Evolutionary conservation across 148 eudicot species (phyloP), one percentile per base, ranked within the genome.

Genomic region (Silene latifolia): DNA sequence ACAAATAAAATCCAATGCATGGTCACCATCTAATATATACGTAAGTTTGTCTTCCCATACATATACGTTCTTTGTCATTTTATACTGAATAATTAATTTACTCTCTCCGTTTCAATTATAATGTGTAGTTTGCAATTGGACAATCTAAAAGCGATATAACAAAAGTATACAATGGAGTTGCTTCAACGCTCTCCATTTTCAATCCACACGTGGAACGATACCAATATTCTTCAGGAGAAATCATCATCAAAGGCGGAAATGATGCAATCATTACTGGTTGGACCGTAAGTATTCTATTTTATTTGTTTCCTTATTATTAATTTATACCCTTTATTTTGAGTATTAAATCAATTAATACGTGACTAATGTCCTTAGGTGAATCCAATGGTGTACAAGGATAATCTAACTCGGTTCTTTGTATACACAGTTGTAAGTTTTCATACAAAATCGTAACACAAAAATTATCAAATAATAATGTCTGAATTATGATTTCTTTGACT

Each of bases 221-320:
- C 15, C 80, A 78, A 23, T 78, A 78, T 71, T 32, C 72, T 72
- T 78, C 80, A 0, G 72, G 66, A 56, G 76, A 78, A 72, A 78
- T 78, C n/a, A 65, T 78, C 24, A 78, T 78, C 66, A 78, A 65
- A 72, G 72, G 80, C 19, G 80, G 76, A 32, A 1, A 8, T 54
- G 76, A 78, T 56, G 76, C 46, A 13, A 78, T 78, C 2, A 72
- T 72, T 9, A 13, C 44, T 56, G 80, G 80, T 8, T 78, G 80
- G 80, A 78, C 80, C 1, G 80, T 78, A 65, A 53, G 80, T 39
- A n/a, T n/a, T n/a, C n/a, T n/a, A 4, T 48, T 27, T 6, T 35
- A 19, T 35, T 24, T 66, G 2, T 9, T 17, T 64, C 2, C 0
- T 24, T 7, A 21, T 48, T 11, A 11, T 9, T 35, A 27, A n/a